Base-by-base conservation (phyloP, 1,139 yeast genomes). In the Wickerhamomyces sp. region DNA sequence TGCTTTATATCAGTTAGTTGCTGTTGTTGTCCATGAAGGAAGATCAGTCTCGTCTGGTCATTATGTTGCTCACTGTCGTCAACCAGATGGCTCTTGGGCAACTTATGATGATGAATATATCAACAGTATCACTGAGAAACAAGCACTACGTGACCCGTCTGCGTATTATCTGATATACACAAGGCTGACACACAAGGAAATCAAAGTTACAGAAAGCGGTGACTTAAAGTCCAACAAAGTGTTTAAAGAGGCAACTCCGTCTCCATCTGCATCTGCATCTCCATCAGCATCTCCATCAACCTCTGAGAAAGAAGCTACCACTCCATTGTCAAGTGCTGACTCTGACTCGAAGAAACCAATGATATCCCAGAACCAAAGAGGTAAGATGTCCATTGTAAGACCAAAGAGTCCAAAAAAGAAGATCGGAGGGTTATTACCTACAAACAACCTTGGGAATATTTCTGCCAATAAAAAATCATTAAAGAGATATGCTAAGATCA, bases 11-110 rank as follows among this genome's bases (percentile, higher is more conserved):
- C 84, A 83, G 61, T 73, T 93, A 51, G 74, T 79, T n/a, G 80
- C 93, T 18, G 96, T 91, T 23, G 86, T 91, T 50, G 91, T 90
- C 15, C 99, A 93, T 62, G 96, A 89, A 60, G 99, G 99, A 36
- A 76, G 98, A 51, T 86, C 96, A 1, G 81, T 91, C 13, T 82
- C 91, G 40, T 83, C 94, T 8, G 99, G 99, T 7, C 99, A 93
- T 65, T 93, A 93, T 61, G 79, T 90, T 51, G 85, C 96, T 1
- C 90, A 87, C 62, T 88, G 96, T 61, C 78, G 86, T 52, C 96
- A 91, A 63, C 96, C 97, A 1, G 93, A 88, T 63, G 89, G 89
- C 2, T 67, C 84, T 1, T 93, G 99, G 99, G 83, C 89, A 33
- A 84, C 91, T 10, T 93, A 91, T 63, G 98, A 93, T 63, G 99